Evolutionary conservation across 129 eudicot genomes (phyloP), one percentile per base, ranked within the genome.

Genomic region (Tagetes patula): DNA sequence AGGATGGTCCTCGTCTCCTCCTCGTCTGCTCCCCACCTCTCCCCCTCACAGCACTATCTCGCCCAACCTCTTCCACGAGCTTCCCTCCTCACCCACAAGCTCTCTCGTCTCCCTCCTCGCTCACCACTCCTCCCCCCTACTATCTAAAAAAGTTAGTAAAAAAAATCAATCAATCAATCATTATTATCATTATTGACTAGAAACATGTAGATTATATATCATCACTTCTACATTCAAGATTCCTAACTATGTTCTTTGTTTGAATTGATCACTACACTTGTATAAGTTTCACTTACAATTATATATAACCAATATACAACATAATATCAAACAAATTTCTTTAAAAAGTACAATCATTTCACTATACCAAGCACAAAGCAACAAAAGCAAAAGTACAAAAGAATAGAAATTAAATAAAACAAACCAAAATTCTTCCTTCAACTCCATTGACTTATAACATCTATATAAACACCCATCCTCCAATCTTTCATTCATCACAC

Each of bases 381-480:
- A 70, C 78, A 81, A 76, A 81, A 13, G 46, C 65, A 70, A 75
- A 46, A 53, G 27, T 20, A 67, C 64, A 33, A 45, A 61, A 34
- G 67, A 36, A 37, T 6, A 61, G 37, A 61, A 61, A 59, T 34
- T 6, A 8, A 75, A 75, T 41, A 58, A 47, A 65, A 55, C 46
- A 77, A 65, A 43, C 27, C 5, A 69, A 54, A 34, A 38, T 27
- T 41, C 67, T 20, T 32, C 66, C 12, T 30, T 42, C 27, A 20
- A 20, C 27, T 20, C 11, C 77, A 32, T 50, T 63, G 77, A 78
- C 77, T 50, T 32, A 0, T 14, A 8, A 31, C 34, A 43, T 38
- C 78, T 72, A 75, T 83, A 80, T 79, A 79, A 55, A 75, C 60
- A 38, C 54, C 40, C 62, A 65, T 14, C 65, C 54, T 8, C 43